Evolutionary conservation across 352 stramenopile species (phyloP), one percentile per base, ranked within the genome.

Genomic region (Peronosclerospora sorghi): DNA sequence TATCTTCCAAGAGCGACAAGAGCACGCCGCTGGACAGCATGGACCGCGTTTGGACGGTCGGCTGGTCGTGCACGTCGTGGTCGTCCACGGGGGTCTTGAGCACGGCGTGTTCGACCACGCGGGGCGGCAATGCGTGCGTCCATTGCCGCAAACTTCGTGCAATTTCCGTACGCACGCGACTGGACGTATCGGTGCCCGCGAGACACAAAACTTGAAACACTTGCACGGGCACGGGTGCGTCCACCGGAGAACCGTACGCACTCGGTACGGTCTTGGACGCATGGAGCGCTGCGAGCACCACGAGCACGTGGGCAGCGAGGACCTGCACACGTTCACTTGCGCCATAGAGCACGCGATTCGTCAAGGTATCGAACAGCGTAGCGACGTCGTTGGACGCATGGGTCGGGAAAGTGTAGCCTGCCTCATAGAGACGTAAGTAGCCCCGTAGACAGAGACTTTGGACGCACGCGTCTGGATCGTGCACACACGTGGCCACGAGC

Each of bases 11-110:
- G 8, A 86, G 56, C 7, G 73, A 73, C 7, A 86, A 45, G 32
- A 84, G 20, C 1, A 65, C 54, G 2, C 74, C 74, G 20, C 69
- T 86, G 3, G 74, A 69, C 50, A 84, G 68, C 74, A 86, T 83
- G 3, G 56, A 53, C 2, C 62, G 41, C 5, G 55, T 80, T 10
- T 70, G 65, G 32, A n/a, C n/a, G n/a, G n/a, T 65, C 41, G 5
- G 52, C 48, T 8, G 65, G 24, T 2, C 63, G n/a, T n/a, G 51
- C 4, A 69, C 57, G 28, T 63, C 66, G 20, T 66, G 65, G 18
- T 83, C 73, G 18, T 68, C 66, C 19, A 83, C 66, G 34, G 71
- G 65, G 0, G 47, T 59, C 48, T 85, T 85, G 7, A 65, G 37
- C 8, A 85, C 41, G 20, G 73, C 59, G 14, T 76, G 65, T 32